Evolutionary conservation across 1,139 yeast genomes (phyloP).

Genomic region (Lodderomyces beijingensis): DNA sequence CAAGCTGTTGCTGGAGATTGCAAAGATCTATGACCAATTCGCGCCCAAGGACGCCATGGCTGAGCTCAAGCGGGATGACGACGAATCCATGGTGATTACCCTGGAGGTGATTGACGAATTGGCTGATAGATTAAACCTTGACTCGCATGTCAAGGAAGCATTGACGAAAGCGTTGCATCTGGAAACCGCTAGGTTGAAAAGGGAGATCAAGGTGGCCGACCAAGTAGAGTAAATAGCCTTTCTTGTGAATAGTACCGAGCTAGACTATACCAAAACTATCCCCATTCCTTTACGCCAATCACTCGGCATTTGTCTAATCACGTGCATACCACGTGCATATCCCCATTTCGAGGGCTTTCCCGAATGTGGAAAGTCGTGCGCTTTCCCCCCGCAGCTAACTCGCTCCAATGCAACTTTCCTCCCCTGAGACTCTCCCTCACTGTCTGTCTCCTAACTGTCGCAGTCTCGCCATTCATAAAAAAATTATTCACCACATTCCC

Average conservation of each 20-base stretch:
- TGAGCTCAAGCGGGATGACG: conserved; percentile 14
- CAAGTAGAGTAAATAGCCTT: conserved; percentile 10
- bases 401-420: too few species aligned
- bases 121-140: conserved; percentile 25
- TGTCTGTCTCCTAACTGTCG: too few species aligned
- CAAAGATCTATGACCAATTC: conserved; percentile 14
- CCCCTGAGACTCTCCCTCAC: too few species aligned
- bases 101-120: conserved; percentile 30
- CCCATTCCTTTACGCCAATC: too few species aligned
- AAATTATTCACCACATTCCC: too few species aligned
- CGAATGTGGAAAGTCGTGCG: conserved; percentile 1
- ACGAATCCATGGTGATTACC: conserved; percentile 30
- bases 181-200: conserved; percentile 31
- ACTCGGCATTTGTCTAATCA: not conserved
- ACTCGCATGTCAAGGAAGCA: conserved; percentile 35
- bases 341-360: not conserved
- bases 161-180: conserved; percentile 46
- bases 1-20: conserved; percentile 16
- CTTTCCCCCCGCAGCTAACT: too few species aligned
- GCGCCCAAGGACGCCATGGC: not conserved
- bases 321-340: not conserved
- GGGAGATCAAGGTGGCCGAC: conserved; percentile 17
- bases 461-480: too few species aligned
- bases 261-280: not conserved
- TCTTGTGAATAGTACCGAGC: not conserved